phyloP scores from a whole-genome alignment of 2,329 filamentous ascomycete genomes.

The Fusarium sp. region DNA sequence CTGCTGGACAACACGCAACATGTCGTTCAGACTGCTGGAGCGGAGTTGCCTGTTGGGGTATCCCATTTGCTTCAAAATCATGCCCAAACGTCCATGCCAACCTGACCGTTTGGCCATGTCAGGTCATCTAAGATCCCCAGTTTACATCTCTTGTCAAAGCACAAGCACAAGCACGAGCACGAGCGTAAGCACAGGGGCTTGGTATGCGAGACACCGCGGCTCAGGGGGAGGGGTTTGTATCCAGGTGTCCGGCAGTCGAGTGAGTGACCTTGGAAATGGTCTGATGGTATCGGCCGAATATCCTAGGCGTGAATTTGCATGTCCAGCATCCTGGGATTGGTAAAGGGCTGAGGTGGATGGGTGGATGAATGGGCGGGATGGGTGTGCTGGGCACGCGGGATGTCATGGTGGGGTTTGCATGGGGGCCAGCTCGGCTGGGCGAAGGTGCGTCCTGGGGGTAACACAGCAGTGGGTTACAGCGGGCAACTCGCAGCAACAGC shows the following conservation, averaged over 20 bases:
- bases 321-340: not conserved
- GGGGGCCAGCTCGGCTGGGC: not conserved
- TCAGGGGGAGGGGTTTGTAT: not conserved
- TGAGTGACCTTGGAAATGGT: not conserved
- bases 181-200: not conserved
- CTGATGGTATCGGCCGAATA: conserved; percentile 6
- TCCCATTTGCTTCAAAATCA: not conserved
- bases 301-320: not conserved
- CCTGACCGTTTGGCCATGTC: not conserved
- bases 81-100: conserved; percentile 11
- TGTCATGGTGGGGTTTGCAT: conserved; percentile 33
- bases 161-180: not conserved
- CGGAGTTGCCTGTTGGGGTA: not conserved
- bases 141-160: conserved; percentile 6
- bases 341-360: conserved; percentile 9
- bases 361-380: not conserved
- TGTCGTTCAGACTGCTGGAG: not conserved
- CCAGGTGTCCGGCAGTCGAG: conserved; percentile 15
- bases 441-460: not conserved
- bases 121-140: not conserved
- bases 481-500: not conserved
- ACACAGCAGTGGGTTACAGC: conserved; percentile 8
- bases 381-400: conserved; percentile 27
- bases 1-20: not conserved
- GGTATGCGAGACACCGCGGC: conserved; percentile 4